Percentiles rank a stretch among this genome's conserved stretches.
Evolutionary conservation across 2,329 filamentous ascomycete species (phyloP).

Genomic region (Arthrobotrys entomopaga): DNA sequence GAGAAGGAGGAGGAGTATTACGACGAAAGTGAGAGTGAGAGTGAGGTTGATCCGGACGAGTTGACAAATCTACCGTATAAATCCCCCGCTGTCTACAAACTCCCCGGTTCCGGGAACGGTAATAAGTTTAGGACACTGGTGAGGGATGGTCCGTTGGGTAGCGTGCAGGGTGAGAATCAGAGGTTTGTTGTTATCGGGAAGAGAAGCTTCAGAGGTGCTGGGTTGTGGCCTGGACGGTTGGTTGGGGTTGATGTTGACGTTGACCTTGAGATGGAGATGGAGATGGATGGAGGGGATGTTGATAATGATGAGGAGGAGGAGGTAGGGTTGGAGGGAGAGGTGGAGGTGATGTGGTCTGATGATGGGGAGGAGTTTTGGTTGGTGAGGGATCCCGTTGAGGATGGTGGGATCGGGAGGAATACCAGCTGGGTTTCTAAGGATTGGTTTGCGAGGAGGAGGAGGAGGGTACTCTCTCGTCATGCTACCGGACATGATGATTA

Average conservation of each 20-base stretch:
- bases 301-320: conserved; percentile 23
- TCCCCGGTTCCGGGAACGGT: conserved; percentile 43
- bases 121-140: conserved; percentile 47
- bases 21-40: conserved; percentile 12
- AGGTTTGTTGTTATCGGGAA: conserved; percentile 50
- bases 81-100: conserved; percentile 41
- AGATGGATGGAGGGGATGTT: conserved; percentile 9
- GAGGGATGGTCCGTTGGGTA: conserved; percentile 41
- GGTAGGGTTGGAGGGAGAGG: conserved; percentile 38
- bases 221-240: conserved; percentile 28
- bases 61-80: conserved; percentile 53
- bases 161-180: conserved; percentile 21
- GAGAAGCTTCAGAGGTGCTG: conserved; percentile 43
- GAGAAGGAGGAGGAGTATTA: conserved; percentile 3
- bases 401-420: conserved; percentile 40
- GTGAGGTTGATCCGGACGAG: conserved; percentile 40
- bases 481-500: background rate
- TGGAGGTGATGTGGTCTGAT: conserved; percentile 69
- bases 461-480: background rate
- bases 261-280: conserved; percentile 16
- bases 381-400: conserved; percentile 40
- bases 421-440: conserved; percentile 52
- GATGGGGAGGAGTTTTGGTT: conserved; percentile 60
- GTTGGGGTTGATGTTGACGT: conserved; percentile 28
- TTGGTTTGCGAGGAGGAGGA: conserved; percentile 38